Evolutionary conservation across 1,284 basidiomycete genomes (phyloP).

Genomic region (Microbotryum violaceum): DNA sequence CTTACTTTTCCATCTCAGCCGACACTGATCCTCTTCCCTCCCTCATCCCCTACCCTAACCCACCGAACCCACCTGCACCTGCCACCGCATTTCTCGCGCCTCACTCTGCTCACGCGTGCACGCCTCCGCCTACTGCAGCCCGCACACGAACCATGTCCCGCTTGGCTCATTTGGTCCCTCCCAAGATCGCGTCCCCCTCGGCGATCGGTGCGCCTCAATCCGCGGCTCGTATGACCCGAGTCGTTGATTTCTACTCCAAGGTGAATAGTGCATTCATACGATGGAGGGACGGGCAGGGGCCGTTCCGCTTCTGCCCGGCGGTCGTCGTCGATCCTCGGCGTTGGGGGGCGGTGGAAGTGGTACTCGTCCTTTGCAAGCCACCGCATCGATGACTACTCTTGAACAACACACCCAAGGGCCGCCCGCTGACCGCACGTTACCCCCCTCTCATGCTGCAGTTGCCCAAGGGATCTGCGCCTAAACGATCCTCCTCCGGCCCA

Average conservation of each 20-base stretch:
- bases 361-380: neutral
- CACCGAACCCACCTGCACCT: no score
- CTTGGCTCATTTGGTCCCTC: constrained; percentile 35
- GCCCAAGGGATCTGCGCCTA: constrained; percentile 35
- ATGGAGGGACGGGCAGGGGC: neutral
- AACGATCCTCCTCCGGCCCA: constrained; percentile 31
- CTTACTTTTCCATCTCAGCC: no score
- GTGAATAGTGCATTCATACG: constrained; percentile 8
- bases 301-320: neutral
- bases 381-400: neutral
- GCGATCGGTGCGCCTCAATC: constrained; percentile 33
- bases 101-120: neutral
- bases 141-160: constrained; percentile 14
- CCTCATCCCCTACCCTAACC: neutral
- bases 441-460: constrained; percentile 24
- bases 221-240: constrained; percentile 36
- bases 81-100: neutral
- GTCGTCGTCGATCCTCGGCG: neutral
- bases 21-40: neutral
- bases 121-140: neutral
- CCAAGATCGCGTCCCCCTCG: constrained; percentile 38
- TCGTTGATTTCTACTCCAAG: constrained; percentile 39
- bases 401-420: neutral
- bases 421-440: neutral
- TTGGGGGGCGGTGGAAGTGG: neutral